Evolutionary conservation across 2,329 filamentous ascomycete species (phyloP).

Genomic region (Geoglossum cookeanum): DNA sequence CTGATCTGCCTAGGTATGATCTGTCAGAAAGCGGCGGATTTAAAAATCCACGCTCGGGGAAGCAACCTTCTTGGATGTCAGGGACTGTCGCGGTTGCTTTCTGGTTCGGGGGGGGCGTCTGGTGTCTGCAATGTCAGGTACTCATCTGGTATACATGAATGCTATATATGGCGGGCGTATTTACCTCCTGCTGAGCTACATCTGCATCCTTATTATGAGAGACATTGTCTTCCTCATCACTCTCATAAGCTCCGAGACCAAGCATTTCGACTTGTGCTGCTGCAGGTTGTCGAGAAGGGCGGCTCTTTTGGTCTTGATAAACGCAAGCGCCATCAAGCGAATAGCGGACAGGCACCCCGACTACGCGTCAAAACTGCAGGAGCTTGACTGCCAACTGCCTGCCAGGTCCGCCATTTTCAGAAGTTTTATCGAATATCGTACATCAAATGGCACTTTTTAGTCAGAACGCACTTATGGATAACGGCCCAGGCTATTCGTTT

Average conservation of each 20-base stretch:
- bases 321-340: background rate
- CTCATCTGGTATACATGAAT: background rate
- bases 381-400: background rate
- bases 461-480: slow-evolving; percentile 27
- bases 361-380: slow-evolving; percentile 1
- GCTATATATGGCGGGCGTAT: background rate
- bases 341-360: background rate
- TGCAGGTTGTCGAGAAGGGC: slow-evolving; percentile 3
- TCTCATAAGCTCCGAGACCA: slow-evolving; percentile 24
- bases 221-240: slow-evolving; percentile 24
- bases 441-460: slow-evolving; percentile 33
- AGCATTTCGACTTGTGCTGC: slow-evolving; percentile 18
- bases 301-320: background rate
- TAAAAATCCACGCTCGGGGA: background rate
- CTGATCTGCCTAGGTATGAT: background rate
- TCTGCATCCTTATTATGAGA: slow-evolving; percentile 6
- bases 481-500: slow-evolving; percentile 41
- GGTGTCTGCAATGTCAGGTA: background rate
- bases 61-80: background rate
- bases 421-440: background rate
- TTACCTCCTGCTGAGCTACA: background rate
- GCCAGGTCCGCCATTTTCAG: background rate
- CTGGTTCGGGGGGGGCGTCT: background rate
- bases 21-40: background rate
- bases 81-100: background rate